Conservation (phyloP, 2,329 filamentous ascomycete species). For the Penicillium sp. region DNA sequence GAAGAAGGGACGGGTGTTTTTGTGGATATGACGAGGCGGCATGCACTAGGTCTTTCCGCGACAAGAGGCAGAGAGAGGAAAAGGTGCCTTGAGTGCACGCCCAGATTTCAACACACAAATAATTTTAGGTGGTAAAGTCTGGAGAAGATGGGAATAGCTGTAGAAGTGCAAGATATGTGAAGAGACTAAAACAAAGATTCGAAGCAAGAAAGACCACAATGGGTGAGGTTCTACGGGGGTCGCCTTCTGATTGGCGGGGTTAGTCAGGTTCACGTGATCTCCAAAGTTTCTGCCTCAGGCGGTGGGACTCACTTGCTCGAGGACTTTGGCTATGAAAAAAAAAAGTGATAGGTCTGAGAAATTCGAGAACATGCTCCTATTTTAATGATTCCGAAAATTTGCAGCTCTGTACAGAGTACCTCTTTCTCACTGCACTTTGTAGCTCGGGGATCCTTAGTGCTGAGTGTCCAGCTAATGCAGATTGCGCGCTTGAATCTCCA, state of each 20-base stretch:
- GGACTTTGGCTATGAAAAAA: background rate
- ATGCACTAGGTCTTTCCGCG: conserved; percentile 32
- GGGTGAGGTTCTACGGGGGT: conserved; percentile 18
- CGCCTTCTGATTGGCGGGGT: conserved; percentile 18
- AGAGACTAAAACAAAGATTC: conserved; percentile 20
- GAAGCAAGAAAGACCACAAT: conserved; percentile 12
- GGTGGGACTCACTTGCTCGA: background rate
- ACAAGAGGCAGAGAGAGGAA: conserved; percentile 28
- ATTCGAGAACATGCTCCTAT: background rate
- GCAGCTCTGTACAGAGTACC: background rate
- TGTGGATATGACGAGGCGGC: conserved; percentile 40
- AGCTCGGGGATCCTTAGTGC: no score
- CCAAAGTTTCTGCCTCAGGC: conserved; percentile 7
- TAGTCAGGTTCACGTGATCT: conserved; percentile 13
- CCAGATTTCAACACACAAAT: conserved; percentile 9
- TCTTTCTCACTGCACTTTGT: background rate
- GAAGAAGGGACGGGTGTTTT: conserved; percentile 34
- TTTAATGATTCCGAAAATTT: background rate
- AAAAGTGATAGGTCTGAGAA: background rate
- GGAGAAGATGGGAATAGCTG: conserved; percentile 1
- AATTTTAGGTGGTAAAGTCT: conserved; percentile 10
- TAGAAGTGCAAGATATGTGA: conserved; percentile 17
- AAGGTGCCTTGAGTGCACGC: conserved; percentile 28
- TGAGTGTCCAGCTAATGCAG: background rate
- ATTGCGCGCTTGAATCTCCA: background rate